Percentiles rank a stretch among this genome's conserved stretches.
Evolutionary conservation across 495 filamentous ascomycete genomes (phyloP).

Genomic region (Parathielavia appendiculata): DNA sequence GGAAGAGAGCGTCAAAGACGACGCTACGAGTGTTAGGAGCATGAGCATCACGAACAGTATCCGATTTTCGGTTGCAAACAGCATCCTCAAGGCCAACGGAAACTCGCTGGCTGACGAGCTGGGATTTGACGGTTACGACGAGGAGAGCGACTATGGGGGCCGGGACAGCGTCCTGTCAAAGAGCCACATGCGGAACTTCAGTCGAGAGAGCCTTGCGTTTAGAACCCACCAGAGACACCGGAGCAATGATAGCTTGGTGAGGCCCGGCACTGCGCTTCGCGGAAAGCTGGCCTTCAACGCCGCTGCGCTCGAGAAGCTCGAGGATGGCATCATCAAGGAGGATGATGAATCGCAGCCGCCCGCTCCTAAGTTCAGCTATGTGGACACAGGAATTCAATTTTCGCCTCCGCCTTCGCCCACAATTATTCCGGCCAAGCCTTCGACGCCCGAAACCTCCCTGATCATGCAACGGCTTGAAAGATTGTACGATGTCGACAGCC

Average conservation of each 20-base stretch:
- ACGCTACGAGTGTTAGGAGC: conserved; percentile 70
- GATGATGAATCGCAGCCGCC: conserved; percentile 39
- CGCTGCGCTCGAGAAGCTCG: conserved; percentile 46
- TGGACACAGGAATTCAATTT: conserved; percentile 72
- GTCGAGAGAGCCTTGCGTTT: conserved; percentile 37
- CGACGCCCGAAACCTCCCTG: conserved; percentile 36
- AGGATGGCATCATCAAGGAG: conserved; percentile 46
- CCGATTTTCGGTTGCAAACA: conserved; percentile 65
- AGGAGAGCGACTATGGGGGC: conserved; percentile 49
- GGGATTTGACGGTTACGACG: conserved; percentile 71
- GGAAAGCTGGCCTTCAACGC: conserved; percentile 45
- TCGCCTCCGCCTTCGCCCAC: conserved; percentile 75
- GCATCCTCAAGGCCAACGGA: conserved; percentile 53
- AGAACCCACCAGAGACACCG: conserved; percentile 43
- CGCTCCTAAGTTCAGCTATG: conserved; percentile 43
- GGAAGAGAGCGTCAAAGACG: conserved; percentile 54
- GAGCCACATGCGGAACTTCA: conserved; percentile 35
- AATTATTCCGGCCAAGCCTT: conserved; percentile 37
- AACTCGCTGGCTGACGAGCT: conserved; percentile 87
- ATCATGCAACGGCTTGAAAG: conserved; percentile 32
- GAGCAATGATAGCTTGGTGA: conserved; percentile 48
- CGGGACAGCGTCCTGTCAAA: conserved; percentile 42
- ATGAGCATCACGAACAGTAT: conserved; percentile 71
- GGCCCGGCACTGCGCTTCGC: conserved; percentile 46
- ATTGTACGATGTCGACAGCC: conserved; percentile 36